A percentile compares a stretch with the other conserved stretches of the same genome.
Evolutionary conservation across 768 basidiomycete species (phyloP).

Genomic region (Cantharellus anzutake): DNA sequence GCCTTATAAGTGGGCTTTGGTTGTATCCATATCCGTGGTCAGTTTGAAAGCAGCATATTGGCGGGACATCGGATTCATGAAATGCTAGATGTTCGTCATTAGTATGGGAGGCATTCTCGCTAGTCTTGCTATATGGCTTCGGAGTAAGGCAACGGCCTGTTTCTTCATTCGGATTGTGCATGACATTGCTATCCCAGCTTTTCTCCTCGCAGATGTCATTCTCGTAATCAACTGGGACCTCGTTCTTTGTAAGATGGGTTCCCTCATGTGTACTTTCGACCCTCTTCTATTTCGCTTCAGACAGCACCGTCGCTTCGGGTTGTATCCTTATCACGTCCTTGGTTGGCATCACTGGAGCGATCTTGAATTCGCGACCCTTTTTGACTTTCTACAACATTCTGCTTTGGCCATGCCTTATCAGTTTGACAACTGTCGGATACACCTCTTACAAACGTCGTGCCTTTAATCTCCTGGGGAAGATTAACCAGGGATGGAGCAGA

Average conservation of each 20-base stretch:
- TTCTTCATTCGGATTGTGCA: background rate
- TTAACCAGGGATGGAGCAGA: slow-evolving; percentile 48
- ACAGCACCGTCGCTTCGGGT: slow-evolving; percentile 35
- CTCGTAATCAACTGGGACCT: slow-evolving; percentile 31
- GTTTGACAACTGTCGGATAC: slow-evolving; percentile 43
- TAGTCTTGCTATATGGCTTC: slow-evolving; percentile 37
- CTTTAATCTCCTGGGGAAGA: slow-evolving; percentile 44
- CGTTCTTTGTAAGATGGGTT: slow-evolving; percentile 15
- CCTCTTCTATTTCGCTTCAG: slow-evolving; percentile 28
- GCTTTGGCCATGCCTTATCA: slow-evolving; percentile 42
- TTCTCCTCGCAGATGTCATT: slow-evolving; percentile 36
- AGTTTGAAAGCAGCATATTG: slow-evolving; percentile 2
- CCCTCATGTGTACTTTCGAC: background rate
- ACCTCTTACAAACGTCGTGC: slow-evolving; percentile 39
- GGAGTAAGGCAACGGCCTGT: slow-evolving; percentile 9
- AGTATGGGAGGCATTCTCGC: slow-evolving; percentile 32
- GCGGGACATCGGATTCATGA: background rate
- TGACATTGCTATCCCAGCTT: slow-evolving; percentile 27
- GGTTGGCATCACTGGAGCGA: slow-evolving; percentile 36
- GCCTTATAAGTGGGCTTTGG: slow-evolving; percentile 38
- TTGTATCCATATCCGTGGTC: slow-evolving; percentile 34
- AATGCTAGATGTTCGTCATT: slow-evolving; percentile 25
- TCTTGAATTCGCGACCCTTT: slow-evolving; percentile 49
- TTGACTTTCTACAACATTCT: slow-evolving; percentile 48
- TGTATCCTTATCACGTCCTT: slow-evolving; percentile 37